phyloP scores from a whole-genome alignment of 495 filamentous ascomycete genomes.

The Aspergillus baeticus region DNA sequence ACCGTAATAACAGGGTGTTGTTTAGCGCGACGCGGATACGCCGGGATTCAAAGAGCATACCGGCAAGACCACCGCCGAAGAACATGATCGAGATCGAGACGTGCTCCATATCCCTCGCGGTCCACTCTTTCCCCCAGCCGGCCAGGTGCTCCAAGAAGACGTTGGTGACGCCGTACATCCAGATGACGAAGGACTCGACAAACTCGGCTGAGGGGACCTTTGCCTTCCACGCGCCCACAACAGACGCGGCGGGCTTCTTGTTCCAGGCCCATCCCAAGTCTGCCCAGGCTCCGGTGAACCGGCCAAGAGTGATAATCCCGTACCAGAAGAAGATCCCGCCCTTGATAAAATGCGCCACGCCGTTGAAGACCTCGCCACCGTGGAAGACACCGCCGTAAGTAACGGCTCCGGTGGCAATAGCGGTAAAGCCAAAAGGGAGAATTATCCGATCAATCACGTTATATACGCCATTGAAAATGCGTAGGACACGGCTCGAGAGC shows the following conservation, averaged over 20 bases:
- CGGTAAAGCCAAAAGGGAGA: conserved; percentile 62
- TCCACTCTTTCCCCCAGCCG: conserved; percentile 67
- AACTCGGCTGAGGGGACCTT: conserved; percentile 81
- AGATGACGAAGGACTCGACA: conserved; percentile 86
- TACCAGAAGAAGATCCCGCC: conserved; percentile 97
- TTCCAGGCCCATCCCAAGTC: conserved; percentile 98
- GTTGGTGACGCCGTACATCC: conserved; percentile 83
- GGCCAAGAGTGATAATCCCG: conserved; percentile 83
- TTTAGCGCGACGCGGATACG: conserved; percentile 42
- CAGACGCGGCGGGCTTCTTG: conserved; percentile 62
- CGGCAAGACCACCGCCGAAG: conserved; percentile 89
- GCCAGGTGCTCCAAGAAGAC: conserved; percentile 90
- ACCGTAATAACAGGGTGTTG: no score
- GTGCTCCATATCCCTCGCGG: conserved; percentile 82
- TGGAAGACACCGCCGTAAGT: conserved; percentile 72
- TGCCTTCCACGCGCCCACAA: conserved; percentile 61
- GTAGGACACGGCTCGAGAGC: conserved; percentile 60
- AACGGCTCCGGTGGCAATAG: conserved; percentile 62
- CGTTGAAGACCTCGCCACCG: conserved; percentile 73
- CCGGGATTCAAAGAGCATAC: conserved; percentile 87
- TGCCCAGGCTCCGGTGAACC: conserved; percentile 87
- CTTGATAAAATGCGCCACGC: conserved; percentile 92
- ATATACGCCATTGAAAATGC: conserved; percentile 57
- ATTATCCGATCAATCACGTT: conserved; percentile 61
- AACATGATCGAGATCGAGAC: conserved; percentile 92